Evolutionary conservation across 306 rosid genomes (phyloP).

Genomic region (Castanopsis chinensis): DNA sequence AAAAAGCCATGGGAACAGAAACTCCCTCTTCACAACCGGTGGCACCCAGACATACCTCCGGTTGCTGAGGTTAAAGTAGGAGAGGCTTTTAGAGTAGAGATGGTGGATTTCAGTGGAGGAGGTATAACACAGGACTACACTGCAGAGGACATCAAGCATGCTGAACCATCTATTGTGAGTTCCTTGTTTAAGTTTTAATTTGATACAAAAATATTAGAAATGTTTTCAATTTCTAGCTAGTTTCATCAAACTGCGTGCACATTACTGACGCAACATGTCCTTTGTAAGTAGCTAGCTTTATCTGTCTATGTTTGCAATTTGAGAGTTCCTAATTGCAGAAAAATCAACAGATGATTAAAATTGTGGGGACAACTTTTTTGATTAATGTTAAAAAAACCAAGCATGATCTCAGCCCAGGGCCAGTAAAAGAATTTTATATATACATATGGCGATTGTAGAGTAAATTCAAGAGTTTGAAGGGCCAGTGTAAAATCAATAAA

Average conservation of each 20-base stretch:
- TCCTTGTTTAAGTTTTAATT: neutral
- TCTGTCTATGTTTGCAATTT: neutral
- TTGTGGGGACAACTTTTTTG: neutral
- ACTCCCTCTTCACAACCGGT: slow-evolving; percentile 42
- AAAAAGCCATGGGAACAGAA: slow-evolving; percentile 36
- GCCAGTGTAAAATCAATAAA: neutral
- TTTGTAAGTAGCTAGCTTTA: neutral
- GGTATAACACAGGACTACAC: slow-evolving; percentile 42
- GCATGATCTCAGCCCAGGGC: neutral
- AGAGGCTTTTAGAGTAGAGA: slow-evolving; percentile 40
- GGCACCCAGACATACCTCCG: slow-evolving; percentile 50
- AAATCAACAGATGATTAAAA: too few relatives aligned
- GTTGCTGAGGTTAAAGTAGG: slow-evolving; percentile 37
- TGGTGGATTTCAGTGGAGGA: slow-evolving; percentile 50
- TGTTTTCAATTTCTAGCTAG: neutral
- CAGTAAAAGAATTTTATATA: neutral
- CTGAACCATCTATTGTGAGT: slow-evolving; percentile 54
- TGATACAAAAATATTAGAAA: too few relatives aligned
- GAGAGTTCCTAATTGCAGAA: neutral
- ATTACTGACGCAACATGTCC: neutral
- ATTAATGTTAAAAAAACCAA: neutral
- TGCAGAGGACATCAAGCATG: slow-evolving; percentile 51
- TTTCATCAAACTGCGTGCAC: neutral
- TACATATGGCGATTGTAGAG: neutral
- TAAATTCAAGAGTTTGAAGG: neutral